These are phyloP conservation scores for Fusarium tricinctum DNA, from an alignment of 2,329 filamentous ascomycete species.

Conservation along the genomic window DNA sequence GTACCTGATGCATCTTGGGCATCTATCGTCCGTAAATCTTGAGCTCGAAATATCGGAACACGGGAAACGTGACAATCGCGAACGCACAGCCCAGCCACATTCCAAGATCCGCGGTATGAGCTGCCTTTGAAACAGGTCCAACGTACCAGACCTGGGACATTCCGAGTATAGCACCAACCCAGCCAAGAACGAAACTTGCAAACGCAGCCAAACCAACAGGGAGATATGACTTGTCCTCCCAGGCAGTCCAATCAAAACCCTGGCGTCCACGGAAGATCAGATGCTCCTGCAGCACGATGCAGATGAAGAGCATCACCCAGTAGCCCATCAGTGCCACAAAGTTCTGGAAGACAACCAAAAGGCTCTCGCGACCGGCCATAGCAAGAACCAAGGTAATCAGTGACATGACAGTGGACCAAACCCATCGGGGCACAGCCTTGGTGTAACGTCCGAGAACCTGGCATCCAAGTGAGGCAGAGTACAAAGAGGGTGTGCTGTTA, in stretches of 20 bases:
- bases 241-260: constrained; percentile 60
- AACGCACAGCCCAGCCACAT: constrained; percentile 75
- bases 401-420: constrained; percentile 68
- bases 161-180: constrained; percentile 67
- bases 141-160: constrained; percentile 72
- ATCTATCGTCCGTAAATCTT: constrained; percentile 45
- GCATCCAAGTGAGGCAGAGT: constrained; percentile 70
- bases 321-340: constrained; percentile 68
- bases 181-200: constrained; percentile 60
- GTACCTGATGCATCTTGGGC: neutral
- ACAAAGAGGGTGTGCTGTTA: constrained; percentile 69
- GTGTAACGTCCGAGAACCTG: constrained; percentile 70
- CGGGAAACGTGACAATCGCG: constrained; percentile 61
- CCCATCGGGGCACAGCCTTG: constrained; percentile 65
- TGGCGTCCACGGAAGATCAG: constrained; percentile 58
- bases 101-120: constrained; percentile 64
- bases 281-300: constrained; percentile 63
- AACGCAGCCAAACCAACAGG: constrained; percentile 62
- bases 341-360: constrained; percentile 68
- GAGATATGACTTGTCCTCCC: constrained; percentile 62
- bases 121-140: constrained; percentile 69
- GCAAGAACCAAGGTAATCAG: constrained; percentile 69
- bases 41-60: constrained; percentile 50
- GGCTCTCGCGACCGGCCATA: constrained; percentile 65
- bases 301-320: constrained; percentile 67